These are phyloP conservation scores for Rhodotorula diobovata DNA, from an alignment of 768 basidiomycete genomes.

Conservation along the genomic window DNA sequence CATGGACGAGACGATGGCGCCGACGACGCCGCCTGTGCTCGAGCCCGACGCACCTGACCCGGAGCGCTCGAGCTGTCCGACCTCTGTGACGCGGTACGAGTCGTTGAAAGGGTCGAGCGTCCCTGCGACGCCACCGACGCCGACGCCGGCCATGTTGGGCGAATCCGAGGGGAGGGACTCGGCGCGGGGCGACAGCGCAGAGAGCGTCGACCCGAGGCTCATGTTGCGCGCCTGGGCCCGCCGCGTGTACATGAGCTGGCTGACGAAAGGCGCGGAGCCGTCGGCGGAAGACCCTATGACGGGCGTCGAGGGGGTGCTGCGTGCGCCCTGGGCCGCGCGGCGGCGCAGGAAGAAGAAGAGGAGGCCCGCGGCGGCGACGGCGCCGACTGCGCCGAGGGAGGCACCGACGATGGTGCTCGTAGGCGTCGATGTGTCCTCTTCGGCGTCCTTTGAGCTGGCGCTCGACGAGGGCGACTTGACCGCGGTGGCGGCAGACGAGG, in stretches of 20 bases:
- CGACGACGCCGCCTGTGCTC: constrained; percentile 1
- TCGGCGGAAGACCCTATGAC: constrained; percentile 1
- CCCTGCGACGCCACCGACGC: background rate
- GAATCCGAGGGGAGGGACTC: background rate
- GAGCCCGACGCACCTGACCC: background rate
- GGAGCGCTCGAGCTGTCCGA: constrained; percentile 15
- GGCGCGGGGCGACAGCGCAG: background rate
- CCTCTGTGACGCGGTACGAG: constrained; percentile 20
- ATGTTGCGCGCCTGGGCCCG: constrained; percentile 27
- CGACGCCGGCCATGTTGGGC: background rate
- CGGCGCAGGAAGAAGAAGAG: constrained; percentile 23
- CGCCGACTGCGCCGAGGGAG: constrained; percentile 29
- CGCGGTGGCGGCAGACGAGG: background rate
- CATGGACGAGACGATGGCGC: constrained; percentile 13
- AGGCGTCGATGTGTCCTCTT: background rate
- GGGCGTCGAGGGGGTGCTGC: background rate
- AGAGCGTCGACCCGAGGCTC: constrained; percentile 35
- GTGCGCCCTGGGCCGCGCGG: background rate
- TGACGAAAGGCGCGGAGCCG: constrained; percentile 22
- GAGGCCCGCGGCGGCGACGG: constrained; percentile 19
- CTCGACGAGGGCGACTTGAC: background rate
- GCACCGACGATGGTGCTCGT: constrained; percentile 25
- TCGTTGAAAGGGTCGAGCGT: constrained; percentile 24
- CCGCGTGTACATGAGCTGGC: constrained; percentile 38
- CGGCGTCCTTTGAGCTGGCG: background rate